Percentiles rank a stretch among this genome's conserved stretches.
These are phyloP conservation scores for Torrubiellomyces zombiae DNA, from an alignment of 2,329 filamentous ascomycete species.

Conservation along the genomic window DNA sequence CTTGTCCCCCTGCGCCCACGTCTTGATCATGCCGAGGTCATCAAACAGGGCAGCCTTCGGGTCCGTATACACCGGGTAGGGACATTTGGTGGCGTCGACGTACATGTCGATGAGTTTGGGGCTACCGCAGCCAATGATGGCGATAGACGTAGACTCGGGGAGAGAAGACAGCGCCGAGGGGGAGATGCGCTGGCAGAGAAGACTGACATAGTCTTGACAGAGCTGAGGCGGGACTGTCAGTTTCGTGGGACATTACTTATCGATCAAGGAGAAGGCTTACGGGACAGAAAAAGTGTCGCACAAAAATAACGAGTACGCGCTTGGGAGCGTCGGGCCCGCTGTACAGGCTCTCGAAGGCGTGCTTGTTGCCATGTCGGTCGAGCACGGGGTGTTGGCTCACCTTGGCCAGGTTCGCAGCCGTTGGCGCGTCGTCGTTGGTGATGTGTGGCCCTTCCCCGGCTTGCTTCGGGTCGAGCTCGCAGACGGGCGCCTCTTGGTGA, in stretches of 20 bases:
- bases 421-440: conserved; percentile 38
- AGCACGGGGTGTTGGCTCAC: conserved; percentile 41
- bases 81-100: conserved; percentile 41
- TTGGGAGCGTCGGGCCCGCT: conserved; percentile 33
- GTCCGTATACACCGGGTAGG: conserved; percentile 65
- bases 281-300: conserved; percentile 68
- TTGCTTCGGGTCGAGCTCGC: too few species aligned
- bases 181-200: conserved; percentile 41
- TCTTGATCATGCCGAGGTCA: conserved; percentile 51
- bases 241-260: conserved; percentile 6
- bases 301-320: conserved; percentile 53
- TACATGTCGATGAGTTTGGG: conserved; percentile 54
- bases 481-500: too few species aligned
- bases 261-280: conserved; percentile 29
- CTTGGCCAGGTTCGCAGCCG: conserved; percentile 27
- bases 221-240: too few species aligned
- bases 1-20: conserved; percentile 38
- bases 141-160: conserved; percentile 43
- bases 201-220: conserved; percentile 58
- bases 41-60: conserved; percentile 50
- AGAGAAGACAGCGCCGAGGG: conserved; percentile 31
- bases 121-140: conserved; percentile 57
- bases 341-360: conserved; percentile 47
- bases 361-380: conserved; percentile 41
- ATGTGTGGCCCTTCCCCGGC: too few species aligned